Base-by-base conservation (phyloP, 352 stramenopile species). In the Sclerospora graminicola region DNA sequence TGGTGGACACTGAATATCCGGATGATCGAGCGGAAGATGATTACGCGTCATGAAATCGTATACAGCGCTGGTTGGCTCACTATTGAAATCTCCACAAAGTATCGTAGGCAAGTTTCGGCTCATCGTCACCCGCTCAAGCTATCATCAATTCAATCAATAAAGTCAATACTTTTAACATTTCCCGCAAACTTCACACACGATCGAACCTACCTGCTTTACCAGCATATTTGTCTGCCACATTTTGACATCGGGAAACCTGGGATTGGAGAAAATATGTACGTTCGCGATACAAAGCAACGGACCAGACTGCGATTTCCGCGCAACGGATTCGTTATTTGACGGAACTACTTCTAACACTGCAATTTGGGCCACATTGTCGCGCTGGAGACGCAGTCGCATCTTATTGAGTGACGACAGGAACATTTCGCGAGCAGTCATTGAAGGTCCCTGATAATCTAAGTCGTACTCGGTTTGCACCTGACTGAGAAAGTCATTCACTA, bases 31-130 rank as follows among this genome's bases (percentile, higher is more conserved):
- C n/a, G 61, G 54, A 18, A 90, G 66, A 44, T 92, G 80, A 39
- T 92, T 89, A 19, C 66, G 84, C 53, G 81, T 91, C 61, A 99
- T 83, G 39, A 98, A 86, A 60, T 98, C 88, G 66, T 99, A 98
- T 32, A 99, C 96, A 14, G 92, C 88, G 48, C 84, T 98, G 41
- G 85, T 75, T 26, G 96, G 95, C 50, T 97, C 96, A 48, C 84
- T 97, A 75, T 99, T 99, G 57, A 99, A 98, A 59, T 99, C 96
- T 30, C 96, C 96, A 61, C 94, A 98, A 19, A 99, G 72, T 48
- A 99, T 94, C 27, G 98, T 76, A 21, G 95, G 95, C 19, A 98
- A 66, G 41, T 89, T 78, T 20, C 80, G 73, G 19, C 63, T 60
- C 29, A 88, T 34, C 8, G 61, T 71, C 8, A 90, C 54, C 5